phyloP scores from a whole-genome alignment of 2,329 filamentous ascomycete species.

The Fusarium temperatum region DNA sequence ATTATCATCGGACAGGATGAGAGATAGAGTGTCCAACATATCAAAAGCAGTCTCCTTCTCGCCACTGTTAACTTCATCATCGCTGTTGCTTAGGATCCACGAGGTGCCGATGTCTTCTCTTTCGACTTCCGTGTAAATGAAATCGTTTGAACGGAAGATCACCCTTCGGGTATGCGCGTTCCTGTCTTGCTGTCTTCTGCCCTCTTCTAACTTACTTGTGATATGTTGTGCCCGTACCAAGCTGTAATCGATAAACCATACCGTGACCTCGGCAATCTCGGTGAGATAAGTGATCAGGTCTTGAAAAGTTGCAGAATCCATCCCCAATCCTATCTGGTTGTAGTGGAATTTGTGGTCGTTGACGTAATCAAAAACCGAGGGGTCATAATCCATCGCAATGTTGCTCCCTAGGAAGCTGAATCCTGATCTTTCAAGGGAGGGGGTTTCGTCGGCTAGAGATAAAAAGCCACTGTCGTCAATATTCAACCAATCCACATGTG shows the following conservation, averaged over 20 bases:
- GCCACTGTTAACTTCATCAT: not conserved
- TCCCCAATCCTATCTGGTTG: not conserved
- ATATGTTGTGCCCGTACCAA: not conserved
- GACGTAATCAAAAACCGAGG: not conserved
- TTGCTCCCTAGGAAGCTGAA: conserved; percentile 10
- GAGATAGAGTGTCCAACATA: not conserved
- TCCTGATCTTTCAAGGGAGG: too few relatives aligned
- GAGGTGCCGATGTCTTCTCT: not conserved
- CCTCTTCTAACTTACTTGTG: too few relatives aligned
- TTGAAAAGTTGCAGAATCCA: not conserved
- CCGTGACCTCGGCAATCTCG: not conserved
- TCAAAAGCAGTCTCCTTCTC: not conserved
- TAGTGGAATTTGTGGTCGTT: not conserved
- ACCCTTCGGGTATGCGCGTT: accelerated
- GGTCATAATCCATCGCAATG: conserved; percentile 20
- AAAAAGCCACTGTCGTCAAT: not conserved
- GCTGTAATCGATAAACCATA: conserved; percentile 22
- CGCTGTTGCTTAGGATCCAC: not conserved
- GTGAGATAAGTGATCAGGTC: conserved; percentile 1
- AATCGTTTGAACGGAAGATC: conserved; percentile 3
- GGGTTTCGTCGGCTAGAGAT: not conserved
- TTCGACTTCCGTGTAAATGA: conserved; percentile 3
- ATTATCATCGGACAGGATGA: not conserved
- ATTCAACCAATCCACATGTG: not conserved
- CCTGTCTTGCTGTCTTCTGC: accelerated